phyloP scores from a whole-genome alignment of 2,329 filamentous ascomycete genomes.

The Botryosphaeria agaves region DNA sequence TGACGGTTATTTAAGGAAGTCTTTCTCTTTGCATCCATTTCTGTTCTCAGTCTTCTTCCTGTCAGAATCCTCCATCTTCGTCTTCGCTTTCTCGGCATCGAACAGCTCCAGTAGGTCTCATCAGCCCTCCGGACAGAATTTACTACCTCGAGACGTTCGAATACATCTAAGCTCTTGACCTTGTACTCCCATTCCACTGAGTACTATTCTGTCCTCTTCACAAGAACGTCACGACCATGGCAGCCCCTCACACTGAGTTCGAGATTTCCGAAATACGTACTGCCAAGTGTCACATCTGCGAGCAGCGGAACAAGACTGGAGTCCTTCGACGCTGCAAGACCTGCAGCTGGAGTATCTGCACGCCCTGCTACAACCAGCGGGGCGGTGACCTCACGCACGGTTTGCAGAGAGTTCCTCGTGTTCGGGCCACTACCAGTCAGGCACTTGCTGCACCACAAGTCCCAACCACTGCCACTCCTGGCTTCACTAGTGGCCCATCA shows the following conservation, averaged over 20 bases:
- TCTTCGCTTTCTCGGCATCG: neutral
- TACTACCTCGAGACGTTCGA: neutral
- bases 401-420: neutral
- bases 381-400: neutral
- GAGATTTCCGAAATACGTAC: constrained; percentile 2
- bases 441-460: no score
- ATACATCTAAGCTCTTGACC: neutral
- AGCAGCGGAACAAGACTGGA: constrained; percentile 2
- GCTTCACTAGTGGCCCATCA: no score
- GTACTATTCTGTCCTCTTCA: neutral
- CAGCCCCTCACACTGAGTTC: neutral
- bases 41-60: no score
- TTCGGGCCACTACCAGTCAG: no score
- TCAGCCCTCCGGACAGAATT: neutral
- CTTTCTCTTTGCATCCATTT: no score
- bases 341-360: neutral
- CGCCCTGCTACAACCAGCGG: neutral
- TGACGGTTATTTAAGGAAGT: no score
- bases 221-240: neutral
- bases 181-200: neutral
- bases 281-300: constrained; percentile 8
- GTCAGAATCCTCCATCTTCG: no score
- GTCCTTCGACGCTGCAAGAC: neutral
- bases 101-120: neutral
- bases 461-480: no score